A percentile compares a stretch with the other conserved stretches of the same genome.
These are phyloP conservation scores for Hippophae gyantsensis DNA, from an alignment of 306 rosid species.

Conservation along the genomic window DNA sequence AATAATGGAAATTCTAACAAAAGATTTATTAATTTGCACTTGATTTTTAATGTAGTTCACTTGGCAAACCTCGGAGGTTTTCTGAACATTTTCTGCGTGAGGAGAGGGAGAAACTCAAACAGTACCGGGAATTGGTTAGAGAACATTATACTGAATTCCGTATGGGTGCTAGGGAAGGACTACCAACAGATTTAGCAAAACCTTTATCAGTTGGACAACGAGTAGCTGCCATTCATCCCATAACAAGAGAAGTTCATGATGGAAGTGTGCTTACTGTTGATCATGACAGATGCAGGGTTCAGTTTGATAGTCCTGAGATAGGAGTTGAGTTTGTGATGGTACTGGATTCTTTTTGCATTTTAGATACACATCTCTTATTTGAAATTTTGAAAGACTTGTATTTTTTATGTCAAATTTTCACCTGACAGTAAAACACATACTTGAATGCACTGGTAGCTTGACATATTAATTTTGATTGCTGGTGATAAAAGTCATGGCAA, in stretches of 20 bases:
- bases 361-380: neutral
- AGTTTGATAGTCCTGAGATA: constrained; percentile 71
- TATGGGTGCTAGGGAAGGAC: constrained; percentile 67
- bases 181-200: constrained; percentile 86
- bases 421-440: too few species aligned
- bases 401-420: too few species aligned
- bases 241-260: constrained; percentile 79
- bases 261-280: constrained; percentile 89
- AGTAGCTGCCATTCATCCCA: constrained; percentile 77
- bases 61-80: constrained; percentile 95
- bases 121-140: constrained; percentile 79
- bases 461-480: too few species aligned
- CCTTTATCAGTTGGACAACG: constrained; percentile 90
- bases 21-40: constrained; percentile 9
- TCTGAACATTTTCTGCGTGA: constrained; percentile 62
- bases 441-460: too few species aligned
- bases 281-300: constrained; percentile 81
- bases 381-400: too few species aligned
- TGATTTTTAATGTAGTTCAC: constrained; percentile 59
- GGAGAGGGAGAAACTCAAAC: constrained; percentile 78
- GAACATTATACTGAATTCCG: constrained; percentile 66
- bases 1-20: neutral
- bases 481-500: too few species aligned
- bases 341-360: constrained; percentile 18
- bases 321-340: constrained; percentile 91